Conservation (phyloP, 148 eudicot species). For the Rhododendron griersonianum region DNA sequence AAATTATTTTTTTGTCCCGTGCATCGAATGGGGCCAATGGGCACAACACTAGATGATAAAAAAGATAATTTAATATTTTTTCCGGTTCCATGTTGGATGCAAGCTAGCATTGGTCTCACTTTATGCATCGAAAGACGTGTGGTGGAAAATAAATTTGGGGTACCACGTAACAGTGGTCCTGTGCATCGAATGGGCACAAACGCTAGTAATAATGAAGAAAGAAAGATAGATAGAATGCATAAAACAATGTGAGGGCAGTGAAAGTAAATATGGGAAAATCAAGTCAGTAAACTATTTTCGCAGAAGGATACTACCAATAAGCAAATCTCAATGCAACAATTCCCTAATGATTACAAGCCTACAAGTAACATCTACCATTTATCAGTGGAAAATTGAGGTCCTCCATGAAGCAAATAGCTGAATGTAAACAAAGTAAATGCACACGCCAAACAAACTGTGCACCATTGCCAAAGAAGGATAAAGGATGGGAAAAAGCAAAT, state of each 20-base stretch:
- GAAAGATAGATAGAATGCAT: neutral
- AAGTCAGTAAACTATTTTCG: neutral
- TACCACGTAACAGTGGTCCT: too few species aligned
- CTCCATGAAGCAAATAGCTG: neutral
- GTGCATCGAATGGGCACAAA: too few species aligned
- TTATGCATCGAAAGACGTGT: too few species aligned
- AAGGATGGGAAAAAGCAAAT: neutral
- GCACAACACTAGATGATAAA: too few species aligned
- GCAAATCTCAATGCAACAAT: neutral
- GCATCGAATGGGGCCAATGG: too few species aligned
- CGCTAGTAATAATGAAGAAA: neutral
- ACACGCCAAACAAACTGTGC: neutral
- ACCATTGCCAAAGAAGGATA: neutral
- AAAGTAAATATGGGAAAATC: neutral
- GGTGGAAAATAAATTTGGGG: too few species aligned
- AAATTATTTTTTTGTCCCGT: too few species aligned
- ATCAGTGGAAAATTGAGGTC: neutral
- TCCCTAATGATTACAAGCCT: neutral
- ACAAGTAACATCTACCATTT: neutral
- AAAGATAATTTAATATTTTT: too few species aligned
- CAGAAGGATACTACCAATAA: neutral
- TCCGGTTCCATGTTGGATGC: too few species aligned
- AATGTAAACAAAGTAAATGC: neutral
- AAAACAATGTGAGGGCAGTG: neutral
- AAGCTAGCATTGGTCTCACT: too few species aligned